Evolutionary conservation across 352 stramenopile genomes (phyloP), one percentile per base, ranked within the genome.

Genomic region (Phytophthora capsici): DNA sequence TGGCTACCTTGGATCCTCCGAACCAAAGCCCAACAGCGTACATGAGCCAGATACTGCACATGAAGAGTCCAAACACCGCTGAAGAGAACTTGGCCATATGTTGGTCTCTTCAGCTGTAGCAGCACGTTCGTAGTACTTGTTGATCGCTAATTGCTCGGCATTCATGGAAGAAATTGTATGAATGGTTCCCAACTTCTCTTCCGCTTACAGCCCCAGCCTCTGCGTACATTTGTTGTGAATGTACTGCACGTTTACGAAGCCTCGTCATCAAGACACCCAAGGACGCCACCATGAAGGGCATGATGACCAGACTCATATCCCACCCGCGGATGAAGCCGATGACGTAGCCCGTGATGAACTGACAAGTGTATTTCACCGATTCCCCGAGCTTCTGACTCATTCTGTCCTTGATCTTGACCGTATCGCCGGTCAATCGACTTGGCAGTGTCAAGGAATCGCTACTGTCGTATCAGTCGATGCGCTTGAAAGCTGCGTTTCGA

Each of bases 21-120:
- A 86, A 86, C 80, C 80, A 88, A 1, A 88, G 37, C 40, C 76
- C 80, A 17, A 67, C 51, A 0, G 72, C 53, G 48, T 86, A 86
- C 66, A 84, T 86, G 49, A 85, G 10, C 71, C 72, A 88, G 7
- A 81, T 66, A 37, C 66, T 14, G 6, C 44, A n/a, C n/a, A n/a
- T n/a, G n/a, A n/a, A n/a, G n/a, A n/a, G n/a, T n/a, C n/a, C n/a
- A n/a, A n/a, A n/a, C 9, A 49, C 48, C 28, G 82, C 71, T 16
- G 32, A 38, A 6, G 32, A 38, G 7, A 38, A 38, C 14, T 38
- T 38, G 10, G 32, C 28, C 83, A 86, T 69, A 9, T 75, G 69
- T 86, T 38, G 4, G 32, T 38, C 32, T 38, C 32, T 10, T 38
- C 32, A 38, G 32, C 32, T 38, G 12, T 12, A 12, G 32, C 14